phyloP scores from a whole-genome alignment of 208 protist species.

The Paratrypanosoma confusum region DNA sequence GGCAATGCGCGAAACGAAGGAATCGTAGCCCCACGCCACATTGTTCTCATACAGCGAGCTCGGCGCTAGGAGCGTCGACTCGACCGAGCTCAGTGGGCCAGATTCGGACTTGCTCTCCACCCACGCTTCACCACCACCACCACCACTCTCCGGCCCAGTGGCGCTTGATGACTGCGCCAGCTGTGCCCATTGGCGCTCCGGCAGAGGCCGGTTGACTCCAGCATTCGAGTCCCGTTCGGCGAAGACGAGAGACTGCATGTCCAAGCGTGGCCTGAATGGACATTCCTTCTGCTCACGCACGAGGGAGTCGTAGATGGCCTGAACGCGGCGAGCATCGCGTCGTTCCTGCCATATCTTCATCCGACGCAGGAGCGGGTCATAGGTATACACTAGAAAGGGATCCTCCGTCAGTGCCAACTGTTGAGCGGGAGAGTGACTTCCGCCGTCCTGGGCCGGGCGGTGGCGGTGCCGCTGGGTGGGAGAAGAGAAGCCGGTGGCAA shows the following conservation, averaged over 20 bases:
- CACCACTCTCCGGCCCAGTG: background rate
- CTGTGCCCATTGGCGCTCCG: background rate
- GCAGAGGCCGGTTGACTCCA: background rate
- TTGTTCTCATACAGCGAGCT: constrained; percentile 10
- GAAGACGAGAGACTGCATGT: background rate
- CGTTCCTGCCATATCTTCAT: constrained; percentile 48
- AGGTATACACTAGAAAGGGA: too few species aligned
- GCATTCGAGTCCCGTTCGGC: too few species aligned
- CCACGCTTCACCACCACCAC: background rate
- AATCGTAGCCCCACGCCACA: constrained; percentile 19
- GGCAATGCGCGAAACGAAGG: constrained; percentile 32
- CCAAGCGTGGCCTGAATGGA: constrained; percentile 22
- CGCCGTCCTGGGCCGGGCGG: too few species aligned
- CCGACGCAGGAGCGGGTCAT: constrained; percentile 24
- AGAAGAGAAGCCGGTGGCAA: too few species aligned
- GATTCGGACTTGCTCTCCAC: background rate
- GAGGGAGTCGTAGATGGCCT: constrained; percentile 46
- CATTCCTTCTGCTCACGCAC: constrained; percentile 34
- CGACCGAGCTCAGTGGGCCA: constrained; percentile 1
- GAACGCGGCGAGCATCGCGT: constrained; percentile 39
- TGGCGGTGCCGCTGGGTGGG: too few species aligned
- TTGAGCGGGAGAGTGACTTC: too few species aligned
- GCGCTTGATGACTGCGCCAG: background rate
- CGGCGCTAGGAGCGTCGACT: constrained; percentile 7
- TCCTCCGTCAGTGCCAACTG: too few species aligned